Conservation (phyloP, 176 grass and related monocot genomes). For the Tillandsia fasciculata region DNA sequence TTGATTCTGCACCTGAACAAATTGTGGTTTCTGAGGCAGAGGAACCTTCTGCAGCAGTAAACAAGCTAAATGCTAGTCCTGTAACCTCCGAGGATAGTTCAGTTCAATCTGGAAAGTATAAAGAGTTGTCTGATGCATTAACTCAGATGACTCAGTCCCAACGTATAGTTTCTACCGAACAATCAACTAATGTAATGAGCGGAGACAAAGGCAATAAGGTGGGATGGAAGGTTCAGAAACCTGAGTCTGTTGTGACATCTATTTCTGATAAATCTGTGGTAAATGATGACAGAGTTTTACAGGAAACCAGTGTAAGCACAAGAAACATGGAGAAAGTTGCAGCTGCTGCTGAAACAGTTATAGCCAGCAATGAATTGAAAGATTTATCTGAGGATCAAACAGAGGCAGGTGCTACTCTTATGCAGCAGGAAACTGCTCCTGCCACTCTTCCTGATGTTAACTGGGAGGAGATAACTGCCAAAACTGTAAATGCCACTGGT, state of each 20-base stretch:
- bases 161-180: slow-evolving; percentile 25
- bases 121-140: slow-evolving; percentile 29
- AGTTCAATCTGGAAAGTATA: slow-evolving; percentile 42
- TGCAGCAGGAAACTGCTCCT: slow-evolving; percentile 21
- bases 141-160: slow-evolving; percentile 16
- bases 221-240: slow-evolving; percentile 9
- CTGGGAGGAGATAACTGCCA: slow-evolving; percentile 23
- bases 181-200: neutral
- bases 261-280: slow-evolving; percentile 4
- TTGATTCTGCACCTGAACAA: slow-evolving; percentile 34
- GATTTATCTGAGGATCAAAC: slow-evolving; percentile 22
- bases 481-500: slow-evolving; percentile 14
- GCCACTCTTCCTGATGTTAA: slow-evolving; percentile 32
- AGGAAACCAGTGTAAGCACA: slow-evolving; percentile 15
- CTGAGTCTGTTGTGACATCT: neutral
- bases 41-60: slow-evolving; percentile 27
- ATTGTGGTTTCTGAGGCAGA: slow-evolving; percentile 18
- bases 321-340: slow-evolving; percentile 27
- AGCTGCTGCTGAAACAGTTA: slow-evolving; percentile 25
- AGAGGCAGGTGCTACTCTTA: slow-evolving; percentile 25
- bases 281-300: slow-evolving; percentile 32
- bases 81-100: slow-evolving; percentile 35
- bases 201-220: neutral
- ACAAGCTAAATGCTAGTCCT: slow-evolving; percentile 27
- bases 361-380: slow-evolving; percentile 33